Conservation (phyloP, 1,139 yeast species). For the Yamadazyma mexicana region DNA sequence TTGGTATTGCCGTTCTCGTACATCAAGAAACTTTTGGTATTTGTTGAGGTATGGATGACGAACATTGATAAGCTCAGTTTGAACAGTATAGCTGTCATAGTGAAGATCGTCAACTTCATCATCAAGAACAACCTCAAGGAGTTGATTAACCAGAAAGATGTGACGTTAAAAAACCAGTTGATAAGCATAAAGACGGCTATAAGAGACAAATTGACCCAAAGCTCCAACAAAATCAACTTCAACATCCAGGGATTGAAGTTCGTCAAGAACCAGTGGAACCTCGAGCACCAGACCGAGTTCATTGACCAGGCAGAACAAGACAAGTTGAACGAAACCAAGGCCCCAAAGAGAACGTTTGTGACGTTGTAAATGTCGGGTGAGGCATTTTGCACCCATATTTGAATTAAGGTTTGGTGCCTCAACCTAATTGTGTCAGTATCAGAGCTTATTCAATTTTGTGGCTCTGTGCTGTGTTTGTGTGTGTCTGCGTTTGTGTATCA, state of each 20-base stretch:
- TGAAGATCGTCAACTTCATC: conserved; percentile 73
- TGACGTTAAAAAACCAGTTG: conserved; percentile 58
- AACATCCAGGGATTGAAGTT: conserved; percentile 82
- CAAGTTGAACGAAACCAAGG: conserved; percentile 52
- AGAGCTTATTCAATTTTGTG: too few relatives aligned
- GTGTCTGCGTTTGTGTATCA: too few relatives aligned
- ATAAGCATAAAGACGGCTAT: conserved; percentile 57
- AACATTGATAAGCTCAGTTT: conserved; percentile 32
- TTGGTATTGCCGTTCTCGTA: conserved; percentile 88
- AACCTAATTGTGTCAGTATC: neutral
- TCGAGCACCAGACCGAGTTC: conserved; percentile 71
- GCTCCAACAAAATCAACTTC: conserved; percentile 70
- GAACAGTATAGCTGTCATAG: conserved; percentile 60
- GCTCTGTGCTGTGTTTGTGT: too few relatives aligned
- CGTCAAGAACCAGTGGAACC: conserved; percentile 75
- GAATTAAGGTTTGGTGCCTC: too few relatives aligned
- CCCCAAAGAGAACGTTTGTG: conserved; percentile 68
- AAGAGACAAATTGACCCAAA: conserved; percentile 51
- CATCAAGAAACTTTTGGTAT: conserved; percentile 65
- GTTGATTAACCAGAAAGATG: conserved; percentile 64
- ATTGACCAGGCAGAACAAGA: conserved; percentile 67
- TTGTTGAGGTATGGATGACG: conserved; percentile 75
- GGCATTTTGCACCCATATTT: neutral
- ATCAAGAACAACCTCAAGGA: conserved; percentile 77
- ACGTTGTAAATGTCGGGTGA: conserved; percentile 31